Base-by-base conservation (phyloP, 805 yeast species). In the Danielozyma ontarioensis region DNA sequence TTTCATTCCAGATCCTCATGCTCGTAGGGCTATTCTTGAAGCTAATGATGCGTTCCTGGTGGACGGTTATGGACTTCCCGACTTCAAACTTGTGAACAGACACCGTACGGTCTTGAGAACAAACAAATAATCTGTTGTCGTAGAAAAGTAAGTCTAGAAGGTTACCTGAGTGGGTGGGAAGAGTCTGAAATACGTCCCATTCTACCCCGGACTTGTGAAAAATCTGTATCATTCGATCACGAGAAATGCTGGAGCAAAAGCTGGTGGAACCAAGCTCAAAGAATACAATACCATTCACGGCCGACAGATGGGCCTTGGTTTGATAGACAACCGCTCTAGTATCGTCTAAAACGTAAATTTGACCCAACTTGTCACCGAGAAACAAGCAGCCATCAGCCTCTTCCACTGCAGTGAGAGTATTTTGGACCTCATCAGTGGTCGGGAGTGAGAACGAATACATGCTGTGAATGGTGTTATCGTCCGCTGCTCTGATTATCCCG, bases 151-250 rank as follows among this genome's bases (percentile, higher is more conserved):
- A 45, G 19, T 64, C 63, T 7, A 67, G 33, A 10, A 78, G 50
- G 45, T 72, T 77, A 0, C 77, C 83, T 33, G 70, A 74, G 44
- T 77, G 85, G 4, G 68, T 58, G 1, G 74, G 71, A n/a, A 81
- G 45, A 0, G 88, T 81, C 45, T 79, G 83, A 28, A 68, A 50
- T 3, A 82, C 53, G 4, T 57, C 64, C 84, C 85, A 80, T 3
- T 17, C 26, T 2, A 17, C 13, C 13, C 30, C 32, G 3, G 35
- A 14, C 29, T 53, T 57, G 11, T 49, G 46, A 37, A 74, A 75
- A 0, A 79, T 48, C 48, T 80, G 86, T 19, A 80, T 68, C 64
- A 78, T 80, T 32, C 86, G 48, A 48, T 80, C 86, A 27, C 85
- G 54, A 1, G 82, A 74, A 17, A 72, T 70, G 25, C 76, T 68